Conservation (phyloP, 257 asterid genomes). For the Penstemon eatonii region DNA sequence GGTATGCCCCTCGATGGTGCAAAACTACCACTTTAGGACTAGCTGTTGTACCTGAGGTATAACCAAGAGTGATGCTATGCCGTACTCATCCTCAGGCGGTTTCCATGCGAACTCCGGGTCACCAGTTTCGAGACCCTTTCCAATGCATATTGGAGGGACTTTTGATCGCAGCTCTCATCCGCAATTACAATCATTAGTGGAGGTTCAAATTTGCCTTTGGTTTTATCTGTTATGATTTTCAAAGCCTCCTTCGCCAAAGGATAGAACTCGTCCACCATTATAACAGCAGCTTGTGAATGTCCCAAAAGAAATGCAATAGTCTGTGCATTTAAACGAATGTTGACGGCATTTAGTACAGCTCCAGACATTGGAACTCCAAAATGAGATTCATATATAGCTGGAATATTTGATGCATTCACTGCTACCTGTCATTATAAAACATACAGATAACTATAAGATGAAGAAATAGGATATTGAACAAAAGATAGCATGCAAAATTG, state of each 20-base stretch:
- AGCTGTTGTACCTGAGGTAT: slow-evolving; percentile 95
- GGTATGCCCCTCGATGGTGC: slow-evolving; percentile 94
- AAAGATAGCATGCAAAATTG: too few species aligned
- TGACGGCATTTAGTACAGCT: slow-evolving; percentile 86
- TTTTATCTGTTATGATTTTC: slow-evolving; percentile 46
- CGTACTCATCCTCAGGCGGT: slow-evolving; percentile 84
- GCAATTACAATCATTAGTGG: slow-evolving; percentile 72
- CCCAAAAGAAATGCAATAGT: slow-evolving; percentile 81
- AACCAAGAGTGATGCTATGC: slow-evolving; percentile 90
- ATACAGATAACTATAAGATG: too few species aligned
- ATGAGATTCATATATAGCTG: slow-evolving; percentile 88
- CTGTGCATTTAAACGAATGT: slow-evolving; percentile 76
- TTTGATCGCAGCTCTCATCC: slow-evolving; percentile 63
- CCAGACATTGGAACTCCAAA: slow-evolving; percentile 97
- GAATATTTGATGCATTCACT: slow-evolving; percentile 87
- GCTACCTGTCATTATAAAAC: slow-evolving; percentile 63
- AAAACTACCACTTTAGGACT: slow-evolving; percentile 96
- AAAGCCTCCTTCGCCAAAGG: slow-evolving; percentile 77
- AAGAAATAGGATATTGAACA: too few species aligned
- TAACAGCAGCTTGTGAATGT: slow-evolving; percentile 67
- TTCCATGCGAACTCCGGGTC: slow-evolving; percentile 70
- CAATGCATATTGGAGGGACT: slow-evolving; percentile 64
- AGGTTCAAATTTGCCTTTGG: slow-evolving; percentile 45
- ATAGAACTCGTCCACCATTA: slow-evolving; percentile 83
- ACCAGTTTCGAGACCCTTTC: slow-evolving; percentile 72